Percentiles rank a stretch among this genome's conserved stretches.
phyloP scores from a whole-genome alignment of 2,329 filamentous ascomycete species.

The Ceratocystis alfenasii region DNA sequence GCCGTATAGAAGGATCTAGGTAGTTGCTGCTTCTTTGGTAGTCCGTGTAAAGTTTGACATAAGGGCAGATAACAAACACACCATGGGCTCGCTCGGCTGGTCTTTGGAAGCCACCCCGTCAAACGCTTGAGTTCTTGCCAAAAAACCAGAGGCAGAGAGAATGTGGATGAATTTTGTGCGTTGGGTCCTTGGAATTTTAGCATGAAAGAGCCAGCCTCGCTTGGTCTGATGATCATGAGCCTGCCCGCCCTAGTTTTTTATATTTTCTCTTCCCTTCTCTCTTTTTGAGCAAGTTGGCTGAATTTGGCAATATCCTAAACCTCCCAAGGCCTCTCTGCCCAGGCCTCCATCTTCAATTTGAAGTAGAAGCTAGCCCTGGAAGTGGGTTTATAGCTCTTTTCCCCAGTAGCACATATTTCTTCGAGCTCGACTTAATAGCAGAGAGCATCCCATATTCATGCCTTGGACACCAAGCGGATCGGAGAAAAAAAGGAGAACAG shows the following conservation, averaged over 20 bases:
- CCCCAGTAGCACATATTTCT: neutral
- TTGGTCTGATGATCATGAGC: neutral
- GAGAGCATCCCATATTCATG: neutral
- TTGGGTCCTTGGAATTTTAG: neutral
- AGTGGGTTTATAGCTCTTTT: too few relatives aligned
- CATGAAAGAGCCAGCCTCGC: neutral
- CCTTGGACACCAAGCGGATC: neutral
- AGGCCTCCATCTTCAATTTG: too few relatives aligned
- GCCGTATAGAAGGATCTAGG: too few relatives aligned
- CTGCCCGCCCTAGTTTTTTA: neutral
- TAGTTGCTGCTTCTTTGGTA: neutral
- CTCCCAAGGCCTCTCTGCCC: too few relatives aligned
- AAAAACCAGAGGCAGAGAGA: too few relatives aligned
- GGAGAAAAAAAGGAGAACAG: neutral
- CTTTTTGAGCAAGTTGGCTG: too few relatives aligned
- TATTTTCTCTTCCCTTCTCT: neutral
- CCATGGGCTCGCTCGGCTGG: neutral
- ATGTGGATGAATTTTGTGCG: too few relatives aligned
- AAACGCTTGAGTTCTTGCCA: too few relatives aligned
- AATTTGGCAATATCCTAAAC: too few relatives aligned
- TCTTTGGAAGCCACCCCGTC: neutral
- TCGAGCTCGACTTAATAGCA: neutral
- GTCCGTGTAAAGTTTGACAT: neutral
- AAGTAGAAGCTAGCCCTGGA: too few relatives aligned
- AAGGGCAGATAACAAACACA: neutral